phyloP scores from a whole-genome alignment of 192 early-diverging fungal genomes.

The Jimgerdemannia flammicorona region DNA sequence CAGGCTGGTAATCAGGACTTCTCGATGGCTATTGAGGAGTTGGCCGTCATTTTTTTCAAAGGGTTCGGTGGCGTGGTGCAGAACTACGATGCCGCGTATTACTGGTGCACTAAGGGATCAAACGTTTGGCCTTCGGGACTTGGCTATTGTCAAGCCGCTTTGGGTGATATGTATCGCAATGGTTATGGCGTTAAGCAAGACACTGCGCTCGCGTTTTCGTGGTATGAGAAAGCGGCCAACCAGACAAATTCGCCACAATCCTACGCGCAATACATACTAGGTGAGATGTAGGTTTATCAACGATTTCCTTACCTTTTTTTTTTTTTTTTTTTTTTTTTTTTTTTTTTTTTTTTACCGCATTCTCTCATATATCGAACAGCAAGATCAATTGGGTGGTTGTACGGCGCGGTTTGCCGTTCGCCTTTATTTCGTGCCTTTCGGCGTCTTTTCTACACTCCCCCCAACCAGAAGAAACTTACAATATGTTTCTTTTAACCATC shows the following conservation, averaged over 20 bases:
- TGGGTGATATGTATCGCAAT: conserved; percentile 25
- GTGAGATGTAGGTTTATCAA: conserved; percentile 23
- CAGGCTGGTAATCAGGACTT: conserved; percentile 18
- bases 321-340: not conserved
- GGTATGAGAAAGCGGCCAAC: conserved; percentile 32
- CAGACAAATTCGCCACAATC: conserved; percentile 29
- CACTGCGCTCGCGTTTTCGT: conserved; percentile 17
- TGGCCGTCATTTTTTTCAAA: conserved; percentile 16
- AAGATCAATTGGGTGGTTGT: too few relatives aligned
- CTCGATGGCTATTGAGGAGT: conserved; percentile 21
- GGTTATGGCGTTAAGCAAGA: conserved; percentile 24
- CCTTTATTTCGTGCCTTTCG: too few relatives aligned
- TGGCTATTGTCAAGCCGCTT: conserved; percentile 28
- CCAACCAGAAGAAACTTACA: too few relatives aligned
- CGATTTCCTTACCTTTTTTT: not conserved
- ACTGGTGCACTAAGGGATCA: conserved; percentile 18
- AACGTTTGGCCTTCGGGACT: conserved; percentile 31
- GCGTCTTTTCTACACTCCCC: too few relatives aligned
- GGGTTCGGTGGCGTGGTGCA: conserved; percentile 14
- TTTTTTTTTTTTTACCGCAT: too few relatives aligned
- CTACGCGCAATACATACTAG: conserved; percentile 27
- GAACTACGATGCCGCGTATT: conserved; percentile 20
- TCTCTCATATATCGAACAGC: too few relatives aligned
- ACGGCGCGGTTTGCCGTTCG: too few relatives aligned
- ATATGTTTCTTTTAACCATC: too few relatives aligned